Conservation (phyloP, 495 filamentous ascomycete species). For the Bryoglossum gracile region DNA sequence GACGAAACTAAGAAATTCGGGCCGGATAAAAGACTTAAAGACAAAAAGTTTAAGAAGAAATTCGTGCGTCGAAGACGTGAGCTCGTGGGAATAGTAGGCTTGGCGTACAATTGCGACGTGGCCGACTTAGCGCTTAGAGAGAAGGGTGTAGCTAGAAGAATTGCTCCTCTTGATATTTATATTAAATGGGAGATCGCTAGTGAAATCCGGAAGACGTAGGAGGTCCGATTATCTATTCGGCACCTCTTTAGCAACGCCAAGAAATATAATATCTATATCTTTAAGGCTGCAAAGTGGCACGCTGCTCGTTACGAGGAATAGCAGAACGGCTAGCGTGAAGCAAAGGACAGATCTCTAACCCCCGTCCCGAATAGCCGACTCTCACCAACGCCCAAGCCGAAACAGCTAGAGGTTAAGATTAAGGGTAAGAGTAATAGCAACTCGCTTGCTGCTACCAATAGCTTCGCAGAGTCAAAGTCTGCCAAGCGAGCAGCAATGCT, state of each 20-base stretch:
- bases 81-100: not conserved
- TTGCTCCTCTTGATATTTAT: not conserved
- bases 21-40: conserved; percentile 1
- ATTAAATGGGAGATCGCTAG: conserved; percentile 5
- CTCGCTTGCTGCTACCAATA: not conserved
- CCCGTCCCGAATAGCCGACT: not conserved
- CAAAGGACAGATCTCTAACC: not conserved
- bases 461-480: not conserved
- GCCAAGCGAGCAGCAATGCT: too few relatives aligned
- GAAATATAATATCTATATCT: not conserved
- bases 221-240: conserved; percentile 3
- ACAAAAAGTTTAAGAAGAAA: not conserved
- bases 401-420: not conserved
- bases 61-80: not conserved
- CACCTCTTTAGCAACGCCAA: not conserved
- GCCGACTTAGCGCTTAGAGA: not conserved
- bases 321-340: conserved; percentile 2
- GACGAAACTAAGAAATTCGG: not conserved
- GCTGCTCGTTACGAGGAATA: not conserved
- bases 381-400: not conserved
- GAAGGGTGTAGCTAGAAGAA: not conserved
- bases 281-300: not conserved
- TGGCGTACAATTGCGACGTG: not conserved
- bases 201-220: conserved; percentile 1
- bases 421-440: not conserved